These are phyloP conservation scores for Chalara sp. DNA, from an alignment of 2,329 filamentous ascomycete genomes.

Conservation along the genomic window DNA sequence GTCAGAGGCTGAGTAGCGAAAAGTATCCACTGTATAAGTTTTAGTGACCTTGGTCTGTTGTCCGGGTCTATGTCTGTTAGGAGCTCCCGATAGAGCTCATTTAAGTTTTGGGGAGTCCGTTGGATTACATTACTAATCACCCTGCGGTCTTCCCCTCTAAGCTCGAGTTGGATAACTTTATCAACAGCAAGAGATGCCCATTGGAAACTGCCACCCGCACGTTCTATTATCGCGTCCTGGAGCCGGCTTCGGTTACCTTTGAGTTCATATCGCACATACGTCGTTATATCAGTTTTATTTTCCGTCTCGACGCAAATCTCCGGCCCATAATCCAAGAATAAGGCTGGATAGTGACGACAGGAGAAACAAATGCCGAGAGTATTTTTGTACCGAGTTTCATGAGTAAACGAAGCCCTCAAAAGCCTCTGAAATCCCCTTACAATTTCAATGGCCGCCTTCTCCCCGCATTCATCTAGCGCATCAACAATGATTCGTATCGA, in stretches of 20 bases:
- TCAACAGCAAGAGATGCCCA: constrained; percentile 28
- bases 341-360: constrained; percentile 17
- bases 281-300: constrained; percentile 26
- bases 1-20: constrained; percentile 15
- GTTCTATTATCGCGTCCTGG: constrained; percentile 14
- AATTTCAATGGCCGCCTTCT: neutral
- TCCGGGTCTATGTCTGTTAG: constrained; percentile 7
- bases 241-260: neutral
- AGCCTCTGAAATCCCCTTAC: neutral
- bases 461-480: constrained; percentile 10
- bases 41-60: constrained; percentile 10
- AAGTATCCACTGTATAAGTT: constrained; percentile 19
- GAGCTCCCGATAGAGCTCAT: constrained; percentile 7
- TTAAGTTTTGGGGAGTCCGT: neutral
- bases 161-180: neutral
- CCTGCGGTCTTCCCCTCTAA: neutral
- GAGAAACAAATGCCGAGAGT: constrained; percentile 13
- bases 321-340: constrained; percentile 6
- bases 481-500: constrained; percentile 7
- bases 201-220: constrained; percentile 29
- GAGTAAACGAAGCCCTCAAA: constrained; percentile 1
- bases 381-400: neutral
- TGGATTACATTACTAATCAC: constrained; percentile 5
- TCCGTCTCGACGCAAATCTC: constrained; percentile 26
- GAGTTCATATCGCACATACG: constrained; percentile 23